A percentile compares a stretch with the other conserved stretches of the same genome.
Conservation (phyloP, 768 basidiomycete genomes). For the Pleurotus giganteus region DNA sequence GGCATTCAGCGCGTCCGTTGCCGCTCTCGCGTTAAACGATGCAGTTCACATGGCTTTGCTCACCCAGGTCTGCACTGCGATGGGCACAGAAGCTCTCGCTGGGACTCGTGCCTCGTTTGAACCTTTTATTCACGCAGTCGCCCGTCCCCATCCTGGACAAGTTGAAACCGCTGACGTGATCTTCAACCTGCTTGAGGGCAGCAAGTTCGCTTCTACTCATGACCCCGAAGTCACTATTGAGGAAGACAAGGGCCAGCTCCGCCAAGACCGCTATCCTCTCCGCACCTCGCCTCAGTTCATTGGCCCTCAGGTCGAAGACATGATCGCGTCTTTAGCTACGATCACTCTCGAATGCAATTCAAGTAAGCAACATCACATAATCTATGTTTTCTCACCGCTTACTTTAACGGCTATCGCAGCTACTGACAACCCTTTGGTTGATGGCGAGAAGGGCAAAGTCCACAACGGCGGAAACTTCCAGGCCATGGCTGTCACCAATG, state of each 20-base stretch:
- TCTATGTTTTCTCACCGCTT: neutral
- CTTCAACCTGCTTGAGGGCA: slow-evolving; percentile 57
- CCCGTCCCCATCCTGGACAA: slow-evolving; percentile 77
- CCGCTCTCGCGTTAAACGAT: slow-evolving; percentile 68
- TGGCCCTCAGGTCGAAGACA: slow-evolving; percentile 77
- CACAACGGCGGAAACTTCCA: slow-evolving; percentile 90
- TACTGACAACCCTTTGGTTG: slow-evolving; percentile 81
- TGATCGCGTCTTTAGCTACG: slow-evolving; percentile 55
- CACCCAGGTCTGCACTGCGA: slow-evolving; percentile 72
- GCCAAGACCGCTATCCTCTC: slow-evolving; percentile 74
- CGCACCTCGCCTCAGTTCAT: slow-evolving; percentile 75
- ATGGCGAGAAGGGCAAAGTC: slow-evolving; percentile 59
- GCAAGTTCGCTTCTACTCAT: slow-evolving; percentile 53
- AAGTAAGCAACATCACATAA: slow-evolving; percentile 42
- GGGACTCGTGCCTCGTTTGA: slow-evolving; percentile 65
- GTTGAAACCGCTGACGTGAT: slow-evolving; percentile 68
- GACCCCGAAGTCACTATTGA: slow-evolving; percentile 66
- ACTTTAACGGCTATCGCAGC: slow-evolving; percentile 37
- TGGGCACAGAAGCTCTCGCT: slow-evolving; percentile 75
- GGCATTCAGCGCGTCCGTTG: slow-evolving; percentile 72
- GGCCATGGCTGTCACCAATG: slow-evolving; percentile 72
- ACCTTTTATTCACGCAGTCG: slow-evolving; percentile 69
- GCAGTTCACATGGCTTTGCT: slow-evolving; percentile 60
- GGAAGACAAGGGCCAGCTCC: slow-evolving; percentile 64
- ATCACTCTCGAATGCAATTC: slow-evolving; percentile 77